Base-by-base conservation (phyloP, 495 filamentous ascomycete species). In the Podospora pseudocomata region DNA sequence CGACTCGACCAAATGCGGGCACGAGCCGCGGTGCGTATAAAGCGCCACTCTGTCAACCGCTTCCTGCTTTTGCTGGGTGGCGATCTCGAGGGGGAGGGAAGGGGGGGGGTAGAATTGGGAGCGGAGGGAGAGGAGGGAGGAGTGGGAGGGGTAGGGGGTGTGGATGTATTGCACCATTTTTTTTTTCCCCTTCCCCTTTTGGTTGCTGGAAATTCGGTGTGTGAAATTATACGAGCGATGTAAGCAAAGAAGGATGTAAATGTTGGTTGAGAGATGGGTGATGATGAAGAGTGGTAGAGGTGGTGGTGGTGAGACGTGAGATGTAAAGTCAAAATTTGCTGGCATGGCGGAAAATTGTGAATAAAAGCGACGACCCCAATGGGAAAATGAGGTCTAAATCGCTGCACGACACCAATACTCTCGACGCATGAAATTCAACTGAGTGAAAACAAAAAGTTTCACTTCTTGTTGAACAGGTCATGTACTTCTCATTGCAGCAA, bases 1-100 rank as follows among this genome's bases (percentile, higher is more conserved):
- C 16, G 89, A 90, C 79, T 94, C 91, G 64, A 96, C 86, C 70
- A 92, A 82, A 79, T 94, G 91, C 32, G 92, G 91, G 58, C 93
- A 88, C 71, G 87, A 88, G 65, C 91, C 91, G 70, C 91, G 88
- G 71, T 86, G 82, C 80, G 85, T 81, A 83, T 84, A 87, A 72
- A 86, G 80, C 19, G 80, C 78, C 32, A 86, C 85, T 60, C 79
- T 78, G 60, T 82, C 79, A 60, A 86, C 81, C 55, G 81, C 82
- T 19, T 69, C 67, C 60, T 78, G 74, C 65, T 76, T 71, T 56
- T 67, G 66, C n/a, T 20, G 30, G 44, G 23, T 32, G 6, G 18
- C 62, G 64, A 39, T 58, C 23, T 4, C 44, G 20, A 28, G 26
- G 65, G 1, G 23, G 39, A 32, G 11, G 11, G 68, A 26, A 61